These are phyloP conservation scores for Pichia sp. DNA, from an alignment of 1,139 yeast species.

Conservation along the genomic window DNA sequence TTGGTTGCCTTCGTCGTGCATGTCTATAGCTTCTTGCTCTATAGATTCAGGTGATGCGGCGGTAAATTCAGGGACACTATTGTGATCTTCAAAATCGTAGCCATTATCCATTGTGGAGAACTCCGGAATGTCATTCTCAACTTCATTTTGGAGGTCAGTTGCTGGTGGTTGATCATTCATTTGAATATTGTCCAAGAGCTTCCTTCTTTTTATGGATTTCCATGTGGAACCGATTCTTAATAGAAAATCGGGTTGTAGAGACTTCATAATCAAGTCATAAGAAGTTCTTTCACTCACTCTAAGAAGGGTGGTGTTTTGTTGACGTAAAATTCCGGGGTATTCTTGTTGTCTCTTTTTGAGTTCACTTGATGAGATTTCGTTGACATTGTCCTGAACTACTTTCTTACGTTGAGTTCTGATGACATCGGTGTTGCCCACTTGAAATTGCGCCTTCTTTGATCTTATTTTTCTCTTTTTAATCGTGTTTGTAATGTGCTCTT, in stretches of 20 bases:
- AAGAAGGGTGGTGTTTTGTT: background rate
- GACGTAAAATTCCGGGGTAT: slow-evolving; percentile 11
- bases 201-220: slow-evolving; percentile 13
- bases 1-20: no score
- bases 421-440: slow-evolving; percentile 21
- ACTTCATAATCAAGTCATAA: slow-evolving; percentile 1
- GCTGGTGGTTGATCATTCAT: background rate
- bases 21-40: no score
- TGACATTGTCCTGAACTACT: slow-evolving; percentile 20
- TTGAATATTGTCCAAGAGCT: no score
- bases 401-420: slow-evolving; percentile 27
- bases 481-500: slow-evolving; percentile 1
- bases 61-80: no score
- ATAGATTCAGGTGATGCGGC: no score
- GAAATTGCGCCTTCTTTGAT: slow-evolving; percentile 11
- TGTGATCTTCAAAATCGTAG: no score
- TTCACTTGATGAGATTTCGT: slow-evolving; percentile 23
- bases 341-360: slow-evolving; percentile 19
- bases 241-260: slow-evolving; percentile 9
- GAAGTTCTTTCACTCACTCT: background rate
- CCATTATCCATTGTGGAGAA: no score
- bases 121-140: no score
- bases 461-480: slow-evolving; percentile 6
- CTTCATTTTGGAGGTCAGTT: background rate
- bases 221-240: slow-evolving; percentile 11